Conservation (phyloP, 805 yeast genomes). For the Lachancea waltii region DNA sequence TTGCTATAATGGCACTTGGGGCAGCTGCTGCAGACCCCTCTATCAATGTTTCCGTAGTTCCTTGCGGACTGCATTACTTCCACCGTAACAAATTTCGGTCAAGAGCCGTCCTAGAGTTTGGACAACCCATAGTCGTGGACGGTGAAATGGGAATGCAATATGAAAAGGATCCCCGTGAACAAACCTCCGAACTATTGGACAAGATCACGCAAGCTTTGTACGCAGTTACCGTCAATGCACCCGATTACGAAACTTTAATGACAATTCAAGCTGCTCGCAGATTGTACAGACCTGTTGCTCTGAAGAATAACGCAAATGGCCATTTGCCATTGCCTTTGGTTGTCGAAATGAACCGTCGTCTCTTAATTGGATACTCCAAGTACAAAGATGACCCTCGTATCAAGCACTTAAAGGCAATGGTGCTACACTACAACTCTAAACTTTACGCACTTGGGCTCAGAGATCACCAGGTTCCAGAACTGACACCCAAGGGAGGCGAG, state of each 20-base stretch:
- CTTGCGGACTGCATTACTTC: constrained; percentile 94
- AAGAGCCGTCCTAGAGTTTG: constrained; percentile 89
- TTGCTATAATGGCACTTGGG: constrained; percentile 95
- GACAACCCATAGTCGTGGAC: constrained; percentile 70
- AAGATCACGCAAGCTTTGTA: constrained; percentile 67
- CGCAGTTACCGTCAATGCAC: constrained; percentile 88
- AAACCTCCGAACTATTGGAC: constrained; percentile 67
- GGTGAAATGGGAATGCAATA: constrained; percentile 58
- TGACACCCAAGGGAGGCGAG: constrained; percentile 39
- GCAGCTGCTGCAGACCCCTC: constrained; percentile 74
- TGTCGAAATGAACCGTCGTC: constrained; percentile 82
- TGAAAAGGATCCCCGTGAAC: constrained; percentile 59
- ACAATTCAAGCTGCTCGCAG: constrained; percentile 93
- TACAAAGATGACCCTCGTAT: constrained; percentile 70
- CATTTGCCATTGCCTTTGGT: constrained; percentile 67
- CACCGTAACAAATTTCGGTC: constrained; percentile 91
- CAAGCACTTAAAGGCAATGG: constrained; percentile 52
- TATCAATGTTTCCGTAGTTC: constrained; percentile 77
- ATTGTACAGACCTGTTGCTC: constrained; percentile 61
- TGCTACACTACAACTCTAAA: constrained; percentile 59
- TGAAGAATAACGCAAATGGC: constrained; percentile 13
- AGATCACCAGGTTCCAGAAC: constrained; percentile 64
- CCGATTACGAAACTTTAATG: constrained; percentile 87
- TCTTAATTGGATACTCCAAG: constrained; percentile 74
- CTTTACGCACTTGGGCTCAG: constrained; percentile 57